Evolutionary conservation across 2,329 filamentous ascomycete species (phyloP), one percentile per base, ranked within the genome.

Genomic region (Colletotrichum plurivorum): DNA sequence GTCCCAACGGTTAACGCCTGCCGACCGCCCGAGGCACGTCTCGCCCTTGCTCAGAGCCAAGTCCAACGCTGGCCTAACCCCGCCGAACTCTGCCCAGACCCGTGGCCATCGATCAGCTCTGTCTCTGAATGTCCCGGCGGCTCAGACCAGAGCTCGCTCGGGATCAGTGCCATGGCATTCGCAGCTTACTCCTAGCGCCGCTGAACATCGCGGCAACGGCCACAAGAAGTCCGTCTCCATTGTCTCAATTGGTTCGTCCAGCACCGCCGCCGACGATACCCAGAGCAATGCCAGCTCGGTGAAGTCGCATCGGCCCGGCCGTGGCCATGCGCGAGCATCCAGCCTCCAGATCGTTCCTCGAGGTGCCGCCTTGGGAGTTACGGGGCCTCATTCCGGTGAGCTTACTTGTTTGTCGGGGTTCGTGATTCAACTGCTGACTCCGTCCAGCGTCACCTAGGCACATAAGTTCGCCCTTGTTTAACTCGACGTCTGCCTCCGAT

Each of bases 191-290:
- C 71, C 68, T 77, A 80, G 48, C 22, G 49, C 55, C 72, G 76
- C 64, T 73, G 76, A 73, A 43, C 46, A 71, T 20, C 72, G 77
- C 22, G 83, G 85, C n/a, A 88, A 92, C 75, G 83, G 85, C 61
- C 93, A 95, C 75, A 90, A 92, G 77, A 87, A 93, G 74, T 95
- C 93, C 3, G 86, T 96, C 36, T 96, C 93, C 18, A 95, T 96
- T 71, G 89, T 95, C 53, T 95, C 93, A 10, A 89, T 95, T 73
- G 92, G 91, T 12, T 89, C 89, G 20, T 75, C 84, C 72, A 81
- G 82, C 45, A 83, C 81, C 36, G 80, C 82, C 20, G 80, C 84
- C 48, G 87, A 87, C 22, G 80, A 84, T 51, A 73, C 75, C 20
- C 80, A 82, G 56, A 79, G 78, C 64, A 84, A 83, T 71, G 84